Conservation (phyloP, 352 stramenopile species). For the Globisporangium uncinulatum region DNA sequence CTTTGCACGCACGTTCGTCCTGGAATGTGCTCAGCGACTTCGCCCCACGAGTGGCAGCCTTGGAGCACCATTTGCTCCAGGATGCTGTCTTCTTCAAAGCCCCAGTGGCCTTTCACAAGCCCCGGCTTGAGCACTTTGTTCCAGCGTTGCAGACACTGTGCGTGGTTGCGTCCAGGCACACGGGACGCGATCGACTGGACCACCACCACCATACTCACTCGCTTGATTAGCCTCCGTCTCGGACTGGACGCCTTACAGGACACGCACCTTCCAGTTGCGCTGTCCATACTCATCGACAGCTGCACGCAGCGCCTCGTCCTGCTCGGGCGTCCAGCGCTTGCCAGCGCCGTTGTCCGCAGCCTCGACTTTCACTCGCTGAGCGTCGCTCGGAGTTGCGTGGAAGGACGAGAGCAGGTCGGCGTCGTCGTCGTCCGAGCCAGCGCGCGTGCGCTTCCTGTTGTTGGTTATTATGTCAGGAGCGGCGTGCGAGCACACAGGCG, state of each 20-base stretch:
- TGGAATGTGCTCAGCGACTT: conserved; percentile 62
- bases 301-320: conserved; percentile 78
- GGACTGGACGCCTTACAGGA: conserved; percentile 22
- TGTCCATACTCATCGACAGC: conserved; percentile 75
- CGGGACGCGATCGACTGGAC: conserved; percentile 49
- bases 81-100: conserved; percentile 85
- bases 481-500: too few relatives aligned
- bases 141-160: conserved; percentile 84
- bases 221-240: conserved; percentile 42
- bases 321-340: conserved; percentile 78
- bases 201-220: neutral
- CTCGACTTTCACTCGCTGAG: conserved; percentile 39
- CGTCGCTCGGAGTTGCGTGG: conserved; percentile 45
- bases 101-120: conserved; percentile 91
- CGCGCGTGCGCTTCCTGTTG: conserved; percentile 45
- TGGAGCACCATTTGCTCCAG: conserved; percentile 83
- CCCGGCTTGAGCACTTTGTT: conserved; percentile 90
- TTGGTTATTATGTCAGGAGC: too few relatives aligned
- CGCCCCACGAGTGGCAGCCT: conserved; percentile 70
- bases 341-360: conserved; percentile 39
- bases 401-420: conserved; percentile 37
- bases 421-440: conserved; percentile 16
- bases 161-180: conserved; percentile 60
- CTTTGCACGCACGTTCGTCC: conserved; percentile 45
- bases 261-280: conserved; percentile 85